Conservation (phyloP, 1,284 basidiomycete genomes). For the Athelia psychrophila region DNA sequence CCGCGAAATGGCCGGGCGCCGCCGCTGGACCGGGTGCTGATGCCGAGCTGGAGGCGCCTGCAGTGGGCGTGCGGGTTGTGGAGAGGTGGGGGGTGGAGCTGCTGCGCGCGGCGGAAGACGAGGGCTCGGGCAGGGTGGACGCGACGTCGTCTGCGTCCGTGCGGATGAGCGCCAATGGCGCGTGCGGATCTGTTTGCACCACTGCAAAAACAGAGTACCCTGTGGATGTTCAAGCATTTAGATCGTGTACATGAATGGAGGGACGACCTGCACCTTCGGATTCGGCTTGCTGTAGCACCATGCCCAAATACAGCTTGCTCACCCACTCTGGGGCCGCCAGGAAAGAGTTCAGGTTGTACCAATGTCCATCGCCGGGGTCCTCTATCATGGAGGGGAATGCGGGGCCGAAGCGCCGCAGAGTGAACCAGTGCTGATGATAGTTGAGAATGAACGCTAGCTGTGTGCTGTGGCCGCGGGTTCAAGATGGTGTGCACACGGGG, state of each 20-base stretch:
- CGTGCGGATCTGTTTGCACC: constrained; percentile 47
- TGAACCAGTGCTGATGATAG: constrained; percentile 86
- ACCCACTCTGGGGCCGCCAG: constrained; percentile 77
- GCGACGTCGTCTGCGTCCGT: constrained; percentile 68
- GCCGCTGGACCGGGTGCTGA: constrained; percentile 9
- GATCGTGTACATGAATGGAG: not conserved
- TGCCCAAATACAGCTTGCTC: constrained; percentile 76
- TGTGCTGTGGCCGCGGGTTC: constrained; percentile 41
- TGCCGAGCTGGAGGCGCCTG: constrained; percentile 4
- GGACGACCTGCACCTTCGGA: constrained; percentile 53
- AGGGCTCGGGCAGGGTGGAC: constrained; percentile 51
- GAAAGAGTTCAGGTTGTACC: constrained; percentile 92
- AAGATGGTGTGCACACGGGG: constrained; percentile 5
- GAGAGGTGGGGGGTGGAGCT: not conserved
- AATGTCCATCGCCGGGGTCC: constrained; percentile 61
- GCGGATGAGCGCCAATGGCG: constrained; percentile 50
- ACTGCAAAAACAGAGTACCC: constrained; percentile 92
- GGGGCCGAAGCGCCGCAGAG: constrained; percentile 78
- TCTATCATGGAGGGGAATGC: constrained; percentile 35
- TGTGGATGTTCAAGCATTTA: constrained; percentile 23
- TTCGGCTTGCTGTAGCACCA: constrained; percentile 88
- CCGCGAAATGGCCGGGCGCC: constrained; percentile 13
- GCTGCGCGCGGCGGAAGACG: constrained; percentile 20
- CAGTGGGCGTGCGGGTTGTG: constrained; percentile 7
- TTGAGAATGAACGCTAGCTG: constrained; percentile 91